A percentile compares a stretch with the other conserved stretches of the same genome.
Evolutionary conservation across 2,329 filamentous ascomycete genomes (phyloP).

Genomic region (Trichoderma arundinaceum): DNA sequence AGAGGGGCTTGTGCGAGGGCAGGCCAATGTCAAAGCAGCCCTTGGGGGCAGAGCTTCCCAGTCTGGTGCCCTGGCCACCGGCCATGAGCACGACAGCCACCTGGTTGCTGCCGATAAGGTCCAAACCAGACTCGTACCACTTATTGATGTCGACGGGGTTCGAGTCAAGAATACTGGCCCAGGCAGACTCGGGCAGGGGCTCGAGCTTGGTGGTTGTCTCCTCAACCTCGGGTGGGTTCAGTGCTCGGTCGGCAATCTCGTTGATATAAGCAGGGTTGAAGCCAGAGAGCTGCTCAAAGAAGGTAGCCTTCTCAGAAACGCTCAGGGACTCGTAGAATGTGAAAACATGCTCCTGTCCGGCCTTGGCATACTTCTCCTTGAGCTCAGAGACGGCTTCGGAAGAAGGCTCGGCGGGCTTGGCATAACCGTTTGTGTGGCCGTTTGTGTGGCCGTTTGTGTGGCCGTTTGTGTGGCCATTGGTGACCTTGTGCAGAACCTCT

Average conservation of each 20-base stretch:
- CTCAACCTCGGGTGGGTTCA: conserved; percentile 74
- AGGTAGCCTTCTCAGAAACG: conserved; percentile 71
- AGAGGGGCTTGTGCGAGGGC: conserved; percentile 89
- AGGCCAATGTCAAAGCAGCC: conserved; percentile 97
- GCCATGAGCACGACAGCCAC: conserved; percentile 93
- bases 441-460: too few species aligned
- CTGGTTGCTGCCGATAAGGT: conserved; percentile 77
- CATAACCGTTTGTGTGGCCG: neutral
- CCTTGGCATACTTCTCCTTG: conserved; percentile 74
- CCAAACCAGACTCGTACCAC: conserved; percentile 85
- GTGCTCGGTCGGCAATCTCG: conserved; percentile 78
- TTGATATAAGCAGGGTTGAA: conserved; percentile 91
- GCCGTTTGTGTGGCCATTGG: conserved; percentile 34
- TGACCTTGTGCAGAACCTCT: conserved; percentile 48
- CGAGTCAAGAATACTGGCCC: conserved; percentile 91
- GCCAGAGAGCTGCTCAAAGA: conserved; percentile 80
- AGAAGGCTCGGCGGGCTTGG: conserved; percentile 58
- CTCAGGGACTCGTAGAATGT: conserved; percentile 81
- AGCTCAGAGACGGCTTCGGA: conserved; percentile 70
- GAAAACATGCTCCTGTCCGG: conserved; percentile 80
- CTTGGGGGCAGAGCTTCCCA: conserved; percentile 95
- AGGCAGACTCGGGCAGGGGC: conserved; percentile 84
- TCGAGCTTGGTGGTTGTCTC: conserved; percentile 68
- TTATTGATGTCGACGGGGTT: conserved; percentile 74
- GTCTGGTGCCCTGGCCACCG: conserved; percentile 90